phyloP scores from a whole-genome alignment of 1,284 basidiomycete species.

The Trichosporon asahii region DNA sequence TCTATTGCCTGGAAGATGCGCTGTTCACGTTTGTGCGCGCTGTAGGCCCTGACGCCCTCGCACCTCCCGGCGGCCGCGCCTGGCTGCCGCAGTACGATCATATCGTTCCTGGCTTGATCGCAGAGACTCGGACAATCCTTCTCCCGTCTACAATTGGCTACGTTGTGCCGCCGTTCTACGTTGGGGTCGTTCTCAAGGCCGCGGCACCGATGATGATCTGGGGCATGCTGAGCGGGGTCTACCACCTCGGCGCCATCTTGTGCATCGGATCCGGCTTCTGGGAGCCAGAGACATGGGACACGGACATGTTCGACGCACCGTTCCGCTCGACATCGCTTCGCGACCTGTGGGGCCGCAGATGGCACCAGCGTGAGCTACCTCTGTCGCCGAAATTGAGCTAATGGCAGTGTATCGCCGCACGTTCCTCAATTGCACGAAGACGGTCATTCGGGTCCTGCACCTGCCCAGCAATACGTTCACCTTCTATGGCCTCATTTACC shows the following conservation, averaged over 20 bases:
- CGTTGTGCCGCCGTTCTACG: slow-evolving; percentile 16
- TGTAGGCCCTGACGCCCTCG: slow-evolving; percentile 29
- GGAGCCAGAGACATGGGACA: slow-evolving; percentile 42
- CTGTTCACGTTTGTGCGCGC: slow-evolving; percentile 31
- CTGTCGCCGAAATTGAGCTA: neutral
- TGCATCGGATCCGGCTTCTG: slow-evolving; percentile 31
- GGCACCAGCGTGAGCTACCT: slow-evolving; percentile 48
- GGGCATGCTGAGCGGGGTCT: slow-evolving; percentile 35
- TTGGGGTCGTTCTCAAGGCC: slow-evolving; percentile 25
- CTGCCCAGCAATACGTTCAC: slow-evolving; percentile 26
- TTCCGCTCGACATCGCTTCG: slow-evolving; percentile 42
- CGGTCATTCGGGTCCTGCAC: slow-evolving; percentile 27
- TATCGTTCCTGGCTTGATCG: neutral
- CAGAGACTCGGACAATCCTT: neutral
- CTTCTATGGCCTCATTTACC: slow-evolving; percentile 33
- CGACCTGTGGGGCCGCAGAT: slow-evolving; percentile 50
- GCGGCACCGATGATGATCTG: slow-evolving; percentile 35
- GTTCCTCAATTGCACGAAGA: slow-evolving; percentile 40
- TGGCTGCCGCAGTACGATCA: neutral
- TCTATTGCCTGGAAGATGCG: slow-evolving; percentile 33
- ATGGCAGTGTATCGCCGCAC: slow-evolving; percentile 32
- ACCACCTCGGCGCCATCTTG: slow-evolving; percentile 35
- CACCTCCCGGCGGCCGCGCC: slow-evolving; percentile 6
- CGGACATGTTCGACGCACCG: slow-evolving; percentile 43
- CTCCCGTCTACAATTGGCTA: slow-evolving; percentile 17